Percentiles rank a stretch among this genome's conserved stretches.
Conservation (phyloP, 345 rosid species). For the Clarkia xantiana region DNA sequence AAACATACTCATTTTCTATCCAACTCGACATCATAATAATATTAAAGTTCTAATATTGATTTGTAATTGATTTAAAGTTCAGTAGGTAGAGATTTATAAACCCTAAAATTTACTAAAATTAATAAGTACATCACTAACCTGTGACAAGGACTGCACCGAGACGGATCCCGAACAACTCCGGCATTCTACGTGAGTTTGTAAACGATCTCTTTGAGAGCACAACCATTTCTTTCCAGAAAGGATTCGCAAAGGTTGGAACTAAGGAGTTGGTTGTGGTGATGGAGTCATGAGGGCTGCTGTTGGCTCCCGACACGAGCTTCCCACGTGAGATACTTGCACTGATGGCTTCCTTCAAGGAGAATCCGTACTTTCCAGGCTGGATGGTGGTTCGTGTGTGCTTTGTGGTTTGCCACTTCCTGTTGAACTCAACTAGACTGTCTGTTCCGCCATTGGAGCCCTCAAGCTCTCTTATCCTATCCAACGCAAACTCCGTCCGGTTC, state of each 20-base stretch:
- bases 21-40: too few species aligned
- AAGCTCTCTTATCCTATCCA: conserved; percentile 73
- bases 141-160: conserved; percentile 70
- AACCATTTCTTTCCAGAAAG: conserved; percentile 67
- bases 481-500: conserved; percentile 74
- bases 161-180: conserved; percentile 67
- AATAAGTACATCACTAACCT: too few species aligned
- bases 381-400: conserved; percentile 23
- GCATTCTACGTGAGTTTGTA: conserved; percentile 52
- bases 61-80: too few species aligned
- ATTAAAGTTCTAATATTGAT: too few species aligned
- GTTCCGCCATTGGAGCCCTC: conserved; percentile 84
- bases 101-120: too few species aligned
- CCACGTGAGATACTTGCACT: conserved; percentile 81
- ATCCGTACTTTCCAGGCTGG: conserved; percentile 23
- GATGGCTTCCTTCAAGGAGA: conserved; percentile 82
- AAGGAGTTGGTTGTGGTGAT: conserved; percentile 24
- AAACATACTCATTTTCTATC: too few species aligned
- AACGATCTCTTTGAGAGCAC: conserved; percentile 60
- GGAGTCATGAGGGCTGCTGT: conserved; percentile 11
- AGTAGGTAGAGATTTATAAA: too few species aligned
- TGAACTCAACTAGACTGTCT: conserved; percentile 63
- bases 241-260: conserved; percentile 78
- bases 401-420: conserved; percentile 58
- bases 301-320: conserved; percentile 59